Evolutionary conservation across 495 filamentous ascomycete genomes (phyloP).

Genomic region (Cladorrhinum samala): DNA sequence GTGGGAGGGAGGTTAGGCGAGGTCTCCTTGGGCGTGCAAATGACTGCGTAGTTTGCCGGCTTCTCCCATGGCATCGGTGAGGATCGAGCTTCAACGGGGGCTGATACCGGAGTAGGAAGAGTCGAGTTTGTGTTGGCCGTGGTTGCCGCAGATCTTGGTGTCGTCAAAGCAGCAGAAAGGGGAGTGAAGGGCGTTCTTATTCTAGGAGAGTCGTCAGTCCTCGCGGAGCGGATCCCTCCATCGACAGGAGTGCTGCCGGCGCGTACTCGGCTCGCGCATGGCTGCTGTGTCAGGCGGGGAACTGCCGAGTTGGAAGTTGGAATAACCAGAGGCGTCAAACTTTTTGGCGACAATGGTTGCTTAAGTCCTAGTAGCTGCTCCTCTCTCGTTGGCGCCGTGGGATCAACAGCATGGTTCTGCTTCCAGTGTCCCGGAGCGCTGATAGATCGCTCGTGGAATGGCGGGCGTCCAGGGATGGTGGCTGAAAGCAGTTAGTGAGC

Average conservation of each 20-base stretch:
- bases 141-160: conserved; percentile 36
- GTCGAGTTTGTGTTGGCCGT: conserved; percentile 38
- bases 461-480: conserved; percentile 64
- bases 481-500: conserved; percentile 43
- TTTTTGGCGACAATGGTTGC: conserved; percentile 46
- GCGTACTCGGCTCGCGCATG: conserved; percentile 35
- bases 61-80: conserved; percentile 45
- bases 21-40: conserved; percentile 22
- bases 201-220: conserved; percentile 41
- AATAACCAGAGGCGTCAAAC: conserved; percentile 46
- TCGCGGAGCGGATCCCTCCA: conserved; percentile 24
- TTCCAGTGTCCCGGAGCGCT: conserved; percentile 55
- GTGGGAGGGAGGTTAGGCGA: conserved; percentile 18
- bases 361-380: conserved; percentile 23
- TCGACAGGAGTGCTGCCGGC: conserved; percentile 35
- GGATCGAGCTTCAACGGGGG: conserved; percentile 33
- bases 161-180: conserved; percentile 32
- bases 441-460: conserved; percentile 60
- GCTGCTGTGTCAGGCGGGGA: conserved; percentile 32
- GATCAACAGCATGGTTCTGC: conserved; percentile 38
- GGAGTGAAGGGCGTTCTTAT: conserved; percentile 40
- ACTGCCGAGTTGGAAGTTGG: conserved; percentile 33
- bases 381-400: conserved; percentile 24
- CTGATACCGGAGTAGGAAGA: conserved; percentile 42
- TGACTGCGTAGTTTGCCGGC: conserved; percentile 15